Evolutionary conservation across 208 protist genomes (phyloP).

Genomic region (Acanthamoeba castellanii): DNA sequence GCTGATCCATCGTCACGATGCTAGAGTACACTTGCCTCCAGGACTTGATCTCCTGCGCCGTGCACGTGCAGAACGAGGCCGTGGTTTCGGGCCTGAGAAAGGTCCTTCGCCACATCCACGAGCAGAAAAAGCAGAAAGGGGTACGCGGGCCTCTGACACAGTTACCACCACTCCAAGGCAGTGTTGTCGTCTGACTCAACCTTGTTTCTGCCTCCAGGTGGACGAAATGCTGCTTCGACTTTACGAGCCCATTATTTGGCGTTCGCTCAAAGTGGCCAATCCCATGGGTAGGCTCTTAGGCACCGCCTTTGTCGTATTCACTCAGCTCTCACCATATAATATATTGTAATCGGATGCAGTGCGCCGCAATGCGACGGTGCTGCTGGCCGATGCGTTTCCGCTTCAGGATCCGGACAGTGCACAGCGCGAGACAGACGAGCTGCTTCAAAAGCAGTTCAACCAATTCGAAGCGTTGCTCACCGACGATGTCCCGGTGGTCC

Average conservation of each 20-base stretch:
- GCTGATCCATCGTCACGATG: background rate
- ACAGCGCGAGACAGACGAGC: slow-evolving; percentile 75
- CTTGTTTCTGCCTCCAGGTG: slow-evolving; percentile 12
- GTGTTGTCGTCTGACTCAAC: background rate
- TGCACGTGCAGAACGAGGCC: slow-evolving; percentile 77
- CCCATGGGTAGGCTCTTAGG: slow-evolving; percentile 41
- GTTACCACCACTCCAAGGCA: background rate
- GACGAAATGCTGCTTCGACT: slow-evolving; percentile 89
- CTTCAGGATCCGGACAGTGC: slow-evolving; percentile 81
- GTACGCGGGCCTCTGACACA: background rate
- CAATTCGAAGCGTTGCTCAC: slow-evolving; percentile 81
- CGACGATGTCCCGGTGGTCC: slow-evolving; percentile 84
- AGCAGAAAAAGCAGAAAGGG: slow-evolving; percentile 82
- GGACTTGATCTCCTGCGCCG: slow-evolving; percentile 85
- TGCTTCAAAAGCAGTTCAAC: slow-evolving; percentile 85
- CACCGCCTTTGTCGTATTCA: background rate
- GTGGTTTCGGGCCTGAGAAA: background rate
- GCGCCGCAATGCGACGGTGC: slow-evolving; percentile 82
- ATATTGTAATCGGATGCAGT: slow-evolving; percentile 14
- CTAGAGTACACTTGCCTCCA: slow-evolving; percentile 85
- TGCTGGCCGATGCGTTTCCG: slow-evolving; percentile 90
- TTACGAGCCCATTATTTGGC: slow-evolving; percentile 91
- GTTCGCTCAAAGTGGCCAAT: slow-evolving; percentile 86
- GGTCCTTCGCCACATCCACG: slow-evolving; percentile 84
- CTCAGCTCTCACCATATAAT: background rate